These are phyloP conservation scores for Lasiodiplodia hormozganensis DNA, from an alignment of 2,329 filamentous ascomycete genomes.

Conservation along the genomic window DNA sequence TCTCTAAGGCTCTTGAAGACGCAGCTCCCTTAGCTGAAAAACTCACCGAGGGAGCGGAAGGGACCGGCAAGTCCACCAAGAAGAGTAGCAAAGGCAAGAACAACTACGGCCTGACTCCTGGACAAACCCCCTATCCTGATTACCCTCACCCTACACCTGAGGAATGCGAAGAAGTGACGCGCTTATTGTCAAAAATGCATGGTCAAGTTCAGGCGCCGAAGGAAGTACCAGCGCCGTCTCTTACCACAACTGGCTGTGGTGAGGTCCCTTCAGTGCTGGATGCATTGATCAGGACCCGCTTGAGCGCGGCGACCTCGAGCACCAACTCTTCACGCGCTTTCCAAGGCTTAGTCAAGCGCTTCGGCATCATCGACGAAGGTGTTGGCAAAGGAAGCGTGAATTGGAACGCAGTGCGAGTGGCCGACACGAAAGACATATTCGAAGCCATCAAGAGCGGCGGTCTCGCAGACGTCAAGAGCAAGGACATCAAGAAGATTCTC, in stretches of 20 bases:
- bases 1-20: slow-evolving; percentile 32
- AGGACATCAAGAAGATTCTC: slow-evolving; percentile 75
- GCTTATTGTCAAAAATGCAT: slow-evolving; percentile 70
- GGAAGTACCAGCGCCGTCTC: slow-evolving; percentile 72
- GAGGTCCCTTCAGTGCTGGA: slow-evolving; percentile 71
- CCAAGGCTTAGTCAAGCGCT: slow-evolving; percentile 67
- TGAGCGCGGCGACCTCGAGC: slow-evolving; percentile 67
- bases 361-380: slow-evolving; percentile 67
- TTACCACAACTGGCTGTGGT: slow-evolving; percentile 73
- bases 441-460: slow-evolving; percentile 75
- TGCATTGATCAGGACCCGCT: slow-evolving; percentile 66
- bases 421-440: slow-evolving; percentile 66
- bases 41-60: slow-evolving; percentile 30
- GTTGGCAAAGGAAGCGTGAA: slow-evolving; percentile 75
- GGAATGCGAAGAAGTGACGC: slow-evolving; percentile 73
- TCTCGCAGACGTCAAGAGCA: slow-evolving; percentile 72
- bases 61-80: slow-evolving; percentile 35
- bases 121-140: slow-evolving; percentile 70
- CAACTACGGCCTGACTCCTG: slow-evolving; percentile 55
- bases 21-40: slow-evolving; percentile 39
- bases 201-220: slow-evolving; percentile 69
- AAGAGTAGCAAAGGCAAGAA: slow-evolving; percentile 43
- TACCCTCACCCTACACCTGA: slow-evolving; percentile 69
- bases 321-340: slow-evolving; percentile 71
- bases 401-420: slow-evolving; percentile 73